These are phyloP conservation scores for Elasticomyces elasticus DNA, from an alignment of 495 filamentous ascomycete genomes.

Conservation along the genomic window DNA sequence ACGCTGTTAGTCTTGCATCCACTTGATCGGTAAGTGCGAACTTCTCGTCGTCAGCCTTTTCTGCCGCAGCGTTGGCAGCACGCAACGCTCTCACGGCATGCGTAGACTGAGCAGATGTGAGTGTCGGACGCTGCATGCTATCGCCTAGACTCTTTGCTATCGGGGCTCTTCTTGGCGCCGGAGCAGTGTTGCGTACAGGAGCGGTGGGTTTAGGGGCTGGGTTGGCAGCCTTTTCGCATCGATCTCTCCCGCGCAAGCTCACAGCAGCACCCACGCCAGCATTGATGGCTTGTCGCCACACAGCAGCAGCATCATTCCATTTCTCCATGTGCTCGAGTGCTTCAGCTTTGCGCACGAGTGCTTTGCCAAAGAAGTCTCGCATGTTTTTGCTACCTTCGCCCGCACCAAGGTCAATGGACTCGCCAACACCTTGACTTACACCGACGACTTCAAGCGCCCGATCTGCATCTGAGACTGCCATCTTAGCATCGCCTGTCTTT, in stretches of 20 bases:
- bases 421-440: slow-evolving; percentile 60
- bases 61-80: slow-evolving; percentile 70
- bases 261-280: slow-evolving; percentile 70
- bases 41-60: slow-evolving; percentile 80
- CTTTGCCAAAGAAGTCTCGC: slow-evolving; percentile 86
- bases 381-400: slow-evolving; percentile 68
- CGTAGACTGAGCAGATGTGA: slow-evolving; percentile 23
- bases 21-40: slow-evolving; percentile 79
- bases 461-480: slow-evolving; percentile 74
- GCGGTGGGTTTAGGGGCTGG: slow-evolving; percentile 21
- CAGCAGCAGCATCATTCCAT: slow-evolving; percentile 70
- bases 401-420: slow-evolving; percentile 60
- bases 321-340: slow-evolving; percentile 90
- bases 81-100: slow-evolving; percentile 71
- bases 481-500: slow-evolving; percentile 82
- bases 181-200: background rate
- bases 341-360: slow-evolving; percentile 87
- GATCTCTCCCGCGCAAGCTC: slow-evolving; percentile 74
- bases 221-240: slow-evolving; percentile 76
- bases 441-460: slow-evolving; percentile 73
- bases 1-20: slow-evolving; percentile 61
- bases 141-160: slow-evolving; percentile 21
- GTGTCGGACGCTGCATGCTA: slow-evolving; percentile 28
- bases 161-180: slow-evolving; percentile 20
- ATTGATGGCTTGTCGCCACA: slow-evolving; percentile 77